Evolutionary conservation across 2,329 filamentous ascomycete genomes (phyloP).

Genomic region (Aureobasidium vineae): DNA sequence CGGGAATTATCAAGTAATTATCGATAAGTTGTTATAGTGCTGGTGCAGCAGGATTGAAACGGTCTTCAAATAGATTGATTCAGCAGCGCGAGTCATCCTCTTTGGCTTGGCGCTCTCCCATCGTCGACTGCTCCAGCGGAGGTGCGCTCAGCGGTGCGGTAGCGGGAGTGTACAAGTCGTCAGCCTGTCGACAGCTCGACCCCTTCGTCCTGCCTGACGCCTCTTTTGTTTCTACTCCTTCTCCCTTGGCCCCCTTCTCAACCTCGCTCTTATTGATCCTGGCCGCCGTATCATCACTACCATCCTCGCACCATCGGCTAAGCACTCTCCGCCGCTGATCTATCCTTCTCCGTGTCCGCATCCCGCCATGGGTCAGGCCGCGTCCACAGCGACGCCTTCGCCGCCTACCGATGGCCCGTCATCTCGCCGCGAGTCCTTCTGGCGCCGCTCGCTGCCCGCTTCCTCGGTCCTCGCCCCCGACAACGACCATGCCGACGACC

Average conservation of each 20-base stretch:
- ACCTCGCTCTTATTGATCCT: not conserved
- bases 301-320: not conserved
- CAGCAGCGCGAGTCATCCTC: slow-evolving; percentile 4
- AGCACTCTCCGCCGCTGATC: not conserved
- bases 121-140: too few species aligned
- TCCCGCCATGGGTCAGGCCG: slow-evolving; percentile 37
- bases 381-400: slow-evolving; percentile 30
- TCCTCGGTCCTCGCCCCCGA: slow-evolving; percentile 12
- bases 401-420: slow-evolving; percentile 10
- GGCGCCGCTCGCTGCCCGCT: slow-evolving; percentile 26
- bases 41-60: slow-evolving; percentile 9
- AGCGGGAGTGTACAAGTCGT: not conserved
- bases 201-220: not conserved
- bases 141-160: not conserved
- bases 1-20: not conserved
- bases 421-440: slow-evolving; percentile 22
- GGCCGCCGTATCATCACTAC: not conserved
- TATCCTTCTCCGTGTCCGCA: not conserved
- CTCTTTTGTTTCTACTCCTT: not conserved
- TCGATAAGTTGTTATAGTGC: not conserved
- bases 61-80: not conserved
- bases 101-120: not conserved
- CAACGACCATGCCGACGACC: not conserved
- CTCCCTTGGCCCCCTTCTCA: not conserved
- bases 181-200: not conserved